Base-by-base conservation (phyloP, 176 grass and related monocot species). In the Lolium multiflorum region DNA sequence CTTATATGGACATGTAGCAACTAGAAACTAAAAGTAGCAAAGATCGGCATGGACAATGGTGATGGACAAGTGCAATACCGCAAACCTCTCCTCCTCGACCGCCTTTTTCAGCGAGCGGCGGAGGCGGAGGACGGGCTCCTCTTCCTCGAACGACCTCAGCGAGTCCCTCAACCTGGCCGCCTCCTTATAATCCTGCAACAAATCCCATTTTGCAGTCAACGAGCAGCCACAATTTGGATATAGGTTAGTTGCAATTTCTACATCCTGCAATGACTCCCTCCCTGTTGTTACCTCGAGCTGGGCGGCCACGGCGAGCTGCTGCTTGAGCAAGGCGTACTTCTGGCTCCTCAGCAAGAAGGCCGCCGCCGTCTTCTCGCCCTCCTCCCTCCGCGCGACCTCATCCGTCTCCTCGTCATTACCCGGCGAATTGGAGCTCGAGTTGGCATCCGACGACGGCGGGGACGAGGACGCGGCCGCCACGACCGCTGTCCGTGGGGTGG, bases 111-210 rank as follows among this genome's bases (percentile, higher is more conserved):
- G 84, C 65, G 82, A 80, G 25, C 84, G 63, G 58, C 79, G 90
- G 48, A 97, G 92, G 18, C 90, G 90, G 31, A 94, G 73, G 16
- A 94, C 86, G 0, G 92, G 92, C 74, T 97, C 92, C 46, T 94
- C 92, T 26, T 94, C 92, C 89, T 94, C 92, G 12, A 97, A 92
- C 15, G 77, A 90, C 85, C 44, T 90, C 75, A 97, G 71, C 22
- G 88, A 97, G 62, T 94, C 92, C 83, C 92, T 90, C 71, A 94
- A n/a, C 72, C 92, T 89, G 14, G 92, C 92, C 0, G 92, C 94
- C 61, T 97, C 92, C 90, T 97, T 92, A 57, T 97, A 97, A 87
- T 97, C 92, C 92, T 97, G 77, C 79, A 18, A 64, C 62, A 66
- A 69, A 71, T 52, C 1, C 38, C 80, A 87, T 70, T 14, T 76